Base-by-base conservation (phyloP, 257 asterid species). In the Jaltomata sinuosa region DNA sequence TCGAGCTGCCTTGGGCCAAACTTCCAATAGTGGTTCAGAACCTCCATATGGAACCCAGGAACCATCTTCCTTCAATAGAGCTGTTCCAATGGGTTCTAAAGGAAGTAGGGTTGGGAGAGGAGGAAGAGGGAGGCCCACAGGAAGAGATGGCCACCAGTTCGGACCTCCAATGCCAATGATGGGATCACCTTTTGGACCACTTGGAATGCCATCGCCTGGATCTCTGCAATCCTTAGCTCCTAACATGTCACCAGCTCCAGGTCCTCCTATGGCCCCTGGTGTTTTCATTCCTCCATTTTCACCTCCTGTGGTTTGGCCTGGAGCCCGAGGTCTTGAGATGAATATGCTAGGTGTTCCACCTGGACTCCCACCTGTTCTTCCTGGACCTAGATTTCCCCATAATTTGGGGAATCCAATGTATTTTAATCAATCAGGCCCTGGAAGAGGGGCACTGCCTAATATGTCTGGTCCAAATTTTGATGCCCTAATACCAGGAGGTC, bases 231-330 rank as follows among this genome's bases (percentile, higher is more conserved):
- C 98, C 38, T 84, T 93, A 85, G 88, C 90, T 86, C 91, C 97
- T 53, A 92, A 90, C 91, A 94, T 97, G 97, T 92, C 99, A 57
- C 97, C 99, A 85, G 95, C 98, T 50, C 98, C 97, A 18, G 95
- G 94, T 81, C 98, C 92, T 81, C 90, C 97, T 19, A 92, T 95
- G 25, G 89, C 98, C 83, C 95, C 97, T 45, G 57, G 81, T 27
- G 81, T 74, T 76, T 95, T 93, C 87, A 88, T 96, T 78, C 98
- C 98, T 10, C 94, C 94, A 11, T 97, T 95, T 92, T 97, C 94
- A 82, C 92, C 97, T 83, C 98, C 98, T 78, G 86, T 94, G 57
- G 89, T 91, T 87, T 97, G 99, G 99, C 88, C 99, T 65, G 99
- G 97, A 84, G 93, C 91, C 85, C 94, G 98, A 81, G 98, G 98